These are phyloP conservation scores for Ophiocordyceps australis DNA, from an alignment of 2,329 filamentous ascomycete species.

Conservation along the genomic window DNA sequence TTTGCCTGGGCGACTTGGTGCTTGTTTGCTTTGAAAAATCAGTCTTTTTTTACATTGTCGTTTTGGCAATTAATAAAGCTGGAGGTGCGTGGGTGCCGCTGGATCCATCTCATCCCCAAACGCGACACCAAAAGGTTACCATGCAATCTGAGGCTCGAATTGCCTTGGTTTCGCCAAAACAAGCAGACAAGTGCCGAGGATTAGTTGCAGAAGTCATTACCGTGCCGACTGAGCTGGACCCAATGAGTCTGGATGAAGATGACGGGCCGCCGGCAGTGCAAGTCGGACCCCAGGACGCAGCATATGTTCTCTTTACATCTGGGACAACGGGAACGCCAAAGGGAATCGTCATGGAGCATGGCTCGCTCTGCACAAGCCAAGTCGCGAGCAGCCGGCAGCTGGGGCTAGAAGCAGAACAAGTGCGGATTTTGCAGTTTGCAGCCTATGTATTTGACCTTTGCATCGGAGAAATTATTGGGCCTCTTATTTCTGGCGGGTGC, in stretches of 20 bases:
- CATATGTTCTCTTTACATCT: conserved; percentile 9
- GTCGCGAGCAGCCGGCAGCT: background rate
- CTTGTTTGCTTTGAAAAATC: conserved; percentile 2
- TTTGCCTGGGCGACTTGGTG: conserved; percentile 2
- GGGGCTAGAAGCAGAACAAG: conserved; percentile 1
- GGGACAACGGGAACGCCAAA: conserved; percentile 9
- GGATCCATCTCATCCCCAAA: conserved; percentile 2
- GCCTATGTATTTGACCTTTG: conserved; percentile 5
- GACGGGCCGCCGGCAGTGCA: no score
- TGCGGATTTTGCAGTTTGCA: conserved; percentile 5
- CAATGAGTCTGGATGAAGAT: no score
- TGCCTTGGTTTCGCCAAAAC: background rate
- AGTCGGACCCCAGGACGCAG: background rate
- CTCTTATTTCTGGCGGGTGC: conserved; percentile 3
- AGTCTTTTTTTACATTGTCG: conserved; percentile 4
- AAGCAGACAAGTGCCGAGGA: no score
- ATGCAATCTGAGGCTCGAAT: background rate
- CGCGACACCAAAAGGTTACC: background rate
- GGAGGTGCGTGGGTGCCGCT: conserved; percentile 5
- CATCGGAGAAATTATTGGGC: conserved; percentile 4
- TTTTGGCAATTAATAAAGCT: conserved; percentile 4
- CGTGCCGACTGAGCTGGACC: no score
- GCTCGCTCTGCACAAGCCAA: background rate
- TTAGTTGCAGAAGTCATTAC: no score
- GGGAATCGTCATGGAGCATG: conserved; percentile 5